Percentiles rank a stretch among this genome's conserved stretches.
Evolutionary conservation across 202 grass and related monocot species (phyloP).

Genomic region (Bolboschoenoplectus hybrid): DNA sequence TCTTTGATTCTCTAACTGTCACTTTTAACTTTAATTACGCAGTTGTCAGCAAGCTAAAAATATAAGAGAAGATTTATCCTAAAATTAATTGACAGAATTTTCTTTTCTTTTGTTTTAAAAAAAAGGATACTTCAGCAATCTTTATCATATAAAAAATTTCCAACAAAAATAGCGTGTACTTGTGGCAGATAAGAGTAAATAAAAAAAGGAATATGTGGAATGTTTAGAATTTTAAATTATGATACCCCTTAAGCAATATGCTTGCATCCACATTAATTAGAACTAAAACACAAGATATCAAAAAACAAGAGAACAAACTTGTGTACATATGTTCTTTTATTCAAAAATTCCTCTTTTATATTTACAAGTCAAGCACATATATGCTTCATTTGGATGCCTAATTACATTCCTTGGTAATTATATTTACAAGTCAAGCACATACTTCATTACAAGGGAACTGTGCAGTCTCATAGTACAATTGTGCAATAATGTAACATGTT

Average conservation of each 20-base stretch:
- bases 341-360: neutral
- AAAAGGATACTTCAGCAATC: neutral
- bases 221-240: neutral
- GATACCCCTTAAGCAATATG: neutral
- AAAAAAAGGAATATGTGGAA: neutral
- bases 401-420: too few relatives aligned
- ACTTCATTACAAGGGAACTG: neutral
- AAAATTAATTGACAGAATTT: neutral
- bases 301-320: neutral
- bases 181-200: neutral
- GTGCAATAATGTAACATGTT: neutral
- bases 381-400: neutral
- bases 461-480: neutral
- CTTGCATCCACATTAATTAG: neutral
- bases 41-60: neutral
- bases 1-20: neutral
- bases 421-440: neutral
- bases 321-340: neutral
- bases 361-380: neutral
- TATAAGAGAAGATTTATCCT: neutral
- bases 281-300: neutral
- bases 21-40: neutral
- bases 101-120: neutral
- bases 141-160: neutral
- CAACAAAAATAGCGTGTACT: neutral